phyloP scores from a whole-genome alignment of 2,329 filamentous ascomycete species.

The Onygena corvina region DNA sequence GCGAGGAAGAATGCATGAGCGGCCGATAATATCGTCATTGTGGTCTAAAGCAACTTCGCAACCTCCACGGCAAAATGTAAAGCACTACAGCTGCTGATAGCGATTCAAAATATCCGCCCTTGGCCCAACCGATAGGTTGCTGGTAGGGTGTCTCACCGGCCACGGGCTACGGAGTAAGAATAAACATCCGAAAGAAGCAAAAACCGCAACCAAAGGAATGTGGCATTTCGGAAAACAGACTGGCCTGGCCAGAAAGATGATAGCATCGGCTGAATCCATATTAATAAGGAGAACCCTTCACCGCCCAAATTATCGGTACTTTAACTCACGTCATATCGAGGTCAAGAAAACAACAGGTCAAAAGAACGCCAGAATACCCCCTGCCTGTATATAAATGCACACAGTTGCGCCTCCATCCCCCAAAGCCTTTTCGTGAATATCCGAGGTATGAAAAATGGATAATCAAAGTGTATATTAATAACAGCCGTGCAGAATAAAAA shows the following conservation, averaged over 20 bases:
- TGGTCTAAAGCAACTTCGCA: neutral
- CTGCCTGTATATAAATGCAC: neutral
- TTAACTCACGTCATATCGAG: neutral
- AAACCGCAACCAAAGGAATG: neutral
- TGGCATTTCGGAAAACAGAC: neutral
- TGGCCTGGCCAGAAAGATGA: neutral
- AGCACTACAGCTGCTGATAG: too few species aligned
- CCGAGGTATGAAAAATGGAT: neutral
- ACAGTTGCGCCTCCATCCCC: neutral
- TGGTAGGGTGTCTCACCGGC: neutral
- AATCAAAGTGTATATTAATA: slow-evolving; percentile 1
- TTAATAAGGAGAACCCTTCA: neutral
- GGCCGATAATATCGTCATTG: neutral
- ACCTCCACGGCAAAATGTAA: too few species aligned
- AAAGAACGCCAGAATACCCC: neutral
- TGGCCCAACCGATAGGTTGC: too few species aligned
- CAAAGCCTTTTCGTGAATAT: too few species aligned
- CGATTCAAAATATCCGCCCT: too few species aligned
- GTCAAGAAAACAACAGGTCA: neutral
- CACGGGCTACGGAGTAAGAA: too few species aligned
- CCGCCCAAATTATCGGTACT: neutral
- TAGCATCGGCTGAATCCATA: neutral
- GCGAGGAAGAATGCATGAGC: slow-evolving; percentile 42
- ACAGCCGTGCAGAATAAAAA: neutral
- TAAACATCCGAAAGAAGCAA: too few species aligned